These are phyloP conservation scores for Pachyrhizus erosus DNA, from an alignment of 306 rosid genomes.

Conservation along the genomic window DNA sequence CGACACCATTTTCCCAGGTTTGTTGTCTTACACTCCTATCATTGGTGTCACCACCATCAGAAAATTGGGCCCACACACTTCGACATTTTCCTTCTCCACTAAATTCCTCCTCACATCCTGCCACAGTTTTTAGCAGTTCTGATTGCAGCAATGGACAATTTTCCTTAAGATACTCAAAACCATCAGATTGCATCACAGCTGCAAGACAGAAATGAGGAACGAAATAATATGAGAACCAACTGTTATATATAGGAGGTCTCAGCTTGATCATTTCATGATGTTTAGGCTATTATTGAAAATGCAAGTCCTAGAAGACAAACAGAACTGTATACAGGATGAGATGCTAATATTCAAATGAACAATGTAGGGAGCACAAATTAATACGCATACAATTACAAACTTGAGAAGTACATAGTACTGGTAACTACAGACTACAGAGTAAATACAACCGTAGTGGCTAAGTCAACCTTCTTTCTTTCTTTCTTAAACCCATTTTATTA, in stretches of 20 bases:
- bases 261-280: slow-evolving; percentile 28
- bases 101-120: slow-evolving; percentile 87
- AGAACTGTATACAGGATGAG: slow-evolving; percentile 36
- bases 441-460: not conserved
- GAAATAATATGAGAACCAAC: slow-evolving; percentile 33
- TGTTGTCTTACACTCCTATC: slow-evolving; percentile 85
- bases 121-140: slow-evolving; percentile 90
- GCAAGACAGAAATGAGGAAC: slow-evolving; percentile 40
- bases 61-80: slow-evolving; percentile 96
- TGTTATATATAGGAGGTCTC: slow-evolving; percentile 14
- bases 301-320: slow-evolving; percentile 40
- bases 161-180: slow-evolving; percentile 92
- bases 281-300: slow-evolving; percentile 39
- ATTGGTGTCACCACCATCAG: slow-evolving; percentile 89
- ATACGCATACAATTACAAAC: not conserved
- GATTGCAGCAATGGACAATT: slow-evolving; percentile 90
- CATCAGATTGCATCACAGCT: slow-evolving; percentile 99
- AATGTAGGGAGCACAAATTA: slow-evolving; percentile 21
- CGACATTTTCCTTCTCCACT: slow-evolving; percentile 87
- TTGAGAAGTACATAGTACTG: not conserved
- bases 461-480: not conserved
- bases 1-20: slow-evolving; percentile 85
- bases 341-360: slow-evolving; percentile 28
- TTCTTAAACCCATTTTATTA: slow-evolving; percentile 8
- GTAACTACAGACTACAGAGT: not conserved